Evolutionary conservation across 225 moss, liverwort and hornwort genomes (phyloP), one percentile per base, ranked within the genome.

Genomic region (Pseudoscleropodium purum): DNA sequence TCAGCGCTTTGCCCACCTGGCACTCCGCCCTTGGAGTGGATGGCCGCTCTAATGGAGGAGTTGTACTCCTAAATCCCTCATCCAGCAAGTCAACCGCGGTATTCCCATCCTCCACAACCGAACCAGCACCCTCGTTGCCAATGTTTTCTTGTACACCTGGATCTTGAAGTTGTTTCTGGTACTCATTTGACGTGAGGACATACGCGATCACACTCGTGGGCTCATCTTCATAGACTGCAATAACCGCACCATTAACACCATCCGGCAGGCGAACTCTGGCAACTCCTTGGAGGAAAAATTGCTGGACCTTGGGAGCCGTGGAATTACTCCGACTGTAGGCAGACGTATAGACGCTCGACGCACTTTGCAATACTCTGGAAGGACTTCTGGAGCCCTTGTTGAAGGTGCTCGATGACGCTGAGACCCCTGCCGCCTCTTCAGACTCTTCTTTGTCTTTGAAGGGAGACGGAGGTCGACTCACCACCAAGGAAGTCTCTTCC

Each of bases 161-260:
- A 57, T 91, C 87, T 41, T 91, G 86, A n/a, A 94, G 88, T 33
- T 90, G 91, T 18, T 29, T 66, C 76, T 92, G 95, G 83, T 94
- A 95, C 75, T 93, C 92, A 33, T 2, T 63, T 47, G 94, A 92
- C 43, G 93, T 91, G 87, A 95, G 81, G 47, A 88, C 95, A 81
- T 95, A 95, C n/a, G 95, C 95, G 73, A 95, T 95, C n/a, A 94
- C 91, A 52, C 76, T 92, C 26, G 95, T 94, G 64, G 94, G 94
- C 77, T 95, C 95, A 65, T 95, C 95, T 78, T 95, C 92, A 67
- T 93, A 92, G 34, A 95, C 92, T 85, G 91, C 92, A 37, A 95
- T 84, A 25, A 94, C 87, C 26, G 91, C 87, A 18, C 86, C 89
- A 64, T 93, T 86, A 62, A 88, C 81, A 41, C 95, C 95, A 13